Evolutionary conservation across 2,329 filamentous ascomycete species (phyloP), one percentile per base, ranked within the genome.

Genomic region (Colletotrichum tanaceti): DNA sequence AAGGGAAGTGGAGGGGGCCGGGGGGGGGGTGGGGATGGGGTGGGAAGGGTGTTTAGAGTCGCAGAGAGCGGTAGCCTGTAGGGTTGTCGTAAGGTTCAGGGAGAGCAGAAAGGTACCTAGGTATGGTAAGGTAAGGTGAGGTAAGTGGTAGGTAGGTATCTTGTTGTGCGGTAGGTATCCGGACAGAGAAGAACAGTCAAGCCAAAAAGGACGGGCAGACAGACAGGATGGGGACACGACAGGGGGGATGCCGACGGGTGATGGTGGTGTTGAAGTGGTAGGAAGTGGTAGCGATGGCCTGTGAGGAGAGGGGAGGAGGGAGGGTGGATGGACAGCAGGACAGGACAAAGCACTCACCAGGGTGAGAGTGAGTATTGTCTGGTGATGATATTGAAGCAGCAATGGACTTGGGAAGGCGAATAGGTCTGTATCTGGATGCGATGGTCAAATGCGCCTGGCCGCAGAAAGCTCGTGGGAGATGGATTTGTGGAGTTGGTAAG

Each of bases 1-100:
- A 68, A 68, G 61, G 65, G 65, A 68, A 68, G 65, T 68, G 65
- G 65, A 65, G 61, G 62, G 65, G 65, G 65, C 61, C 64, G 65
- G 69, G 71, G 70, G 43, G 46, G 28, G 46, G 59, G 58, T 71
- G 63, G 52, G 63, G 70, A 43, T 46, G 28, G 46, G 59, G 58
- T 71, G 63, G 52, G 63, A 57, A 59, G 38, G 22, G 47, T 58
- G 62, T 59, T 65, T 55, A 63, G 58, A 63, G 63, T 68, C 69
- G 57, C 54, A 62, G 58, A 53, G 39, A 52, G 41, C 47, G 63
- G 47, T 59, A n/a, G n/a, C n/a, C n/a, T n/a, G 62, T 60, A 65
- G 65, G 49, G 65, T 68, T 62, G 55, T 52, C 55, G 61, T 68
- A 52, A 35, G 65, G 65, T 50, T n/a, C 46, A 60, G 46, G 46